Evolutionary conservation across 192 early-diverging fungal species (phyloP).

Genomic region (Anaeromyces robustus): DNA sequence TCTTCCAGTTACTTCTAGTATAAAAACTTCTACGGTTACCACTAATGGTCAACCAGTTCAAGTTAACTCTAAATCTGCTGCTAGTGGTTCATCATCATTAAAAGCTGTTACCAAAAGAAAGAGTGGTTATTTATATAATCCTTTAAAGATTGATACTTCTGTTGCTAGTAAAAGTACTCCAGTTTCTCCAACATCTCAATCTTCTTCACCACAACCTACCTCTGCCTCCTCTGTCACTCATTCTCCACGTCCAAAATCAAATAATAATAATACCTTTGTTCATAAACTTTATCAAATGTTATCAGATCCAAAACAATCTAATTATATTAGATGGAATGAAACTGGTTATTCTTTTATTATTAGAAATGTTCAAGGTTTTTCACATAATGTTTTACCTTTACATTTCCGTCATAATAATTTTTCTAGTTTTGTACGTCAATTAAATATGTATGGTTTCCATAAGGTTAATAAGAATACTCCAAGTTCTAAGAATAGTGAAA

Average conservation of each 20-base stretch:
- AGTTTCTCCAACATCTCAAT: neutral
- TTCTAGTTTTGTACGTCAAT: constrained; percentile 65
- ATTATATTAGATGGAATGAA: constrained; percentile 80
- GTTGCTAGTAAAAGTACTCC: neutral
- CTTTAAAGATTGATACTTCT: neutral
- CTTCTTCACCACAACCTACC: neutral
- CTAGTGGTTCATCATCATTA: neutral
- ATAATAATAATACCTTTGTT: constrained; percentile 25
- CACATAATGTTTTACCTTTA: constrained; percentile 64
- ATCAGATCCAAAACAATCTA: constrained; percentile 66
- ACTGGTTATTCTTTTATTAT: constrained; percentile 78
- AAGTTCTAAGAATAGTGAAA: constrained; percentile 61
- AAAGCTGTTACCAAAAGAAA: neutral
- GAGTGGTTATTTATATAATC: neutral
- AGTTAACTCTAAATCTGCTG: neutral
- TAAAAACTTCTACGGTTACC: neutral
- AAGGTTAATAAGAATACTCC: constrained; percentile 84
- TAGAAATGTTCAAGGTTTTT: constrained; percentile 80
- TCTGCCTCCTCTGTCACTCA: neutral
- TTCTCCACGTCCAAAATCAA: neutral
- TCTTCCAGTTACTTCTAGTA: too few relatives aligned
- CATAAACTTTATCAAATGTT: constrained; percentile 63
- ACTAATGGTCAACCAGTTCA: neutral
- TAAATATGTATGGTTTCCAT: constrained; percentile 51
- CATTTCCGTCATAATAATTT: constrained; percentile 89